phyloP scores from a whole-genome alignment of 768 basidiomycete species.

The Collybiopsis confluens region DNA sequence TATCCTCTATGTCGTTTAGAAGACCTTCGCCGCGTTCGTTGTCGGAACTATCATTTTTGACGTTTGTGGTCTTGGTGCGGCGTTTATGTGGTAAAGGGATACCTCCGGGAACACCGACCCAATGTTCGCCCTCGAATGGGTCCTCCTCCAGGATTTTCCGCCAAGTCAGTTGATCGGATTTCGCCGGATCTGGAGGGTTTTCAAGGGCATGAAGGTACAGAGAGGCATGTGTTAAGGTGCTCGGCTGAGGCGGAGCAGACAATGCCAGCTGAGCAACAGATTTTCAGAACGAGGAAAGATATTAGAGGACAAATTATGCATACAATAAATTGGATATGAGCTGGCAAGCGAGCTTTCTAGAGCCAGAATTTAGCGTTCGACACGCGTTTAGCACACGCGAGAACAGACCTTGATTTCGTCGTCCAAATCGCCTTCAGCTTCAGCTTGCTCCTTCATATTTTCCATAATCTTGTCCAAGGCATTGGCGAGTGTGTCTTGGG shows the following conservation, averaged over 20 bases:
- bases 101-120: constrained; percentile 67
- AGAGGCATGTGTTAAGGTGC: constrained; percentile 52
- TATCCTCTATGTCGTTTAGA: constrained; percentile 3
- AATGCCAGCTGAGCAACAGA: constrained; percentile 44
- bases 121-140: constrained; percentile 82
- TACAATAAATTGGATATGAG: constrained; percentile 73
- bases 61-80: constrained; percentile 21
- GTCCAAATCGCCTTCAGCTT: constrained; percentile 56
- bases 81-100: constrained; percentile 40
- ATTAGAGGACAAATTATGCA: constrained; percentile 13
- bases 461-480: constrained; percentile 54
- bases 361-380: constrained; percentile 6
- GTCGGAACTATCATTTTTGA: constrained; percentile 34
- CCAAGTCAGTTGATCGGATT: constrained; percentile 59
- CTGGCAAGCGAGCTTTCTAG: constrained; percentile 58
- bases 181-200: constrained; percentile 38
- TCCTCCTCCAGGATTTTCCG: constrained; percentile 76
- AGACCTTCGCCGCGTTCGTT: constrained; percentile 31
- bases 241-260: constrained; percentile 44
- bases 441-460: constrained; percentile 46
- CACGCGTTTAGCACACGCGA: not conserved
- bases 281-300: not conserved
- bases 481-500: constrained; percentile 53
- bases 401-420: constrained; percentile 53
- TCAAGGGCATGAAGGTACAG: constrained; percentile 41